phyloP scores from a whole-genome alignment of 306 rosid species.

The Quercus parvula region DNA sequence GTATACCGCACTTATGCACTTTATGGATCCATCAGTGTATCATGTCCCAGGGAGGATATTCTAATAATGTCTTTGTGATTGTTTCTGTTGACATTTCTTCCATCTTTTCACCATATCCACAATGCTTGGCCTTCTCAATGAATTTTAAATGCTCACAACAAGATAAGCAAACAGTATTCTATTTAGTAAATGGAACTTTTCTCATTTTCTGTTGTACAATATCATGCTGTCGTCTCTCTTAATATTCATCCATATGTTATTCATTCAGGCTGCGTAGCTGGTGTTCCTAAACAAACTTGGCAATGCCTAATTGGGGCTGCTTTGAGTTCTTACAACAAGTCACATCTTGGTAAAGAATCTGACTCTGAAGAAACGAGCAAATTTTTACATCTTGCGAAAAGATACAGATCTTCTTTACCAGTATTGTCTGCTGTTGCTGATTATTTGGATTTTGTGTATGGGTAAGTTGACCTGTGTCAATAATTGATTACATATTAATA shows the following conservation, averaged over 20 bases:
- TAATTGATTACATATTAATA: slow-evolving; percentile 3
- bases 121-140: slow-evolving; percentile 4
- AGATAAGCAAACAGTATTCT: neutral
- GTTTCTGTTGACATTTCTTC: slow-evolving; percentile 10
- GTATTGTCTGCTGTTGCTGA: slow-evolving; percentile 77
- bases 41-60: neutral
- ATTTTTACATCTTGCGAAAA: slow-evolving; percentile 57
- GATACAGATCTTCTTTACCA: slow-evolving; percentile 56
- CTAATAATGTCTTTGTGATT: neutral
- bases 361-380: slow-evolving; percentile 41
- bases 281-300: slow-evolving; percentile 41
- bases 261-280: slow-evolving; percentile 39
- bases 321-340: slow-evolving; percentile 48
- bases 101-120: neutral
- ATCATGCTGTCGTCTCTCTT: neutral
- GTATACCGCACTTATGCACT: neutral
- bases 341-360: slow-evolving; percentile 18
- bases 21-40: neutral
- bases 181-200: neutral
- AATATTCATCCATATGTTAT: neutral
- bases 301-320: slow-evolving; percentile 71
- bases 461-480: slow-evolving; percentile 45
- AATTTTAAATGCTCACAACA: neutral
- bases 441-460: slow-evolving; percentile 60
- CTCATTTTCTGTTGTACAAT: neutral